Base-by-base conservation (phyloP, 495 filamentous ascomycete species). In the Penicillium lagena region DNA sequence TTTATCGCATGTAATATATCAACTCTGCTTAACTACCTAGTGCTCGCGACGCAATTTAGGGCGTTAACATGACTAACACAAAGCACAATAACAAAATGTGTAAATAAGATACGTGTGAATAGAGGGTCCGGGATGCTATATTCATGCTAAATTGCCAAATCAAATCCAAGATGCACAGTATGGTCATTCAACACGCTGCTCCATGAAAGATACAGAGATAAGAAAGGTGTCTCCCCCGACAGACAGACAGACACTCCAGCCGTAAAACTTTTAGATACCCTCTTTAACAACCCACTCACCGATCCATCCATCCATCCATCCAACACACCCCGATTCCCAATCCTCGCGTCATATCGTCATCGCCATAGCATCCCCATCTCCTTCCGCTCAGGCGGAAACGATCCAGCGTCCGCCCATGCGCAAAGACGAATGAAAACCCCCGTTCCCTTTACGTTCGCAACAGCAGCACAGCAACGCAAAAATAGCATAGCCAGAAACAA, bases 371-470 rank as follows among this genome's bases (percentile, higher is more conserved):
- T 42, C 45, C 29, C 30, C 51, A 37, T 32, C 15, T 48, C 44
- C 45, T 41, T 45, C 49, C 49, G 51, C 50, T 58, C 54, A 52
- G 51, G 51, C 65, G 63, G 65, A 22, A 22, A 22, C 70, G 68
- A 67, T 68, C 70, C 70, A 73, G 70, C 70, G 70, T 70, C 65
- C 59, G 60, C 59, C 52, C 55, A 58, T 58, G 52, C 51, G 46
- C 40, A 49, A 56, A 54, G 56, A 51, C 39, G 55, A 39, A 29
- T 7, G 22, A 38, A 36, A 31, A 38, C 40, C 32, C 59, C 55
- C 53, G 58, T 61, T 51, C 57, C 52, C 17, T 17, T 17, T 1
- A 17, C 22, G 3, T 22, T 22, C 22, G 6, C 22, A 22, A 22
- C 22, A 1, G 6, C 22, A 22, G 22, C 22, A 22, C 22, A 22